phyloP scores from a whole-genome alignment of 129 eudicot genomes.

The Apium graveolens region DNA sequence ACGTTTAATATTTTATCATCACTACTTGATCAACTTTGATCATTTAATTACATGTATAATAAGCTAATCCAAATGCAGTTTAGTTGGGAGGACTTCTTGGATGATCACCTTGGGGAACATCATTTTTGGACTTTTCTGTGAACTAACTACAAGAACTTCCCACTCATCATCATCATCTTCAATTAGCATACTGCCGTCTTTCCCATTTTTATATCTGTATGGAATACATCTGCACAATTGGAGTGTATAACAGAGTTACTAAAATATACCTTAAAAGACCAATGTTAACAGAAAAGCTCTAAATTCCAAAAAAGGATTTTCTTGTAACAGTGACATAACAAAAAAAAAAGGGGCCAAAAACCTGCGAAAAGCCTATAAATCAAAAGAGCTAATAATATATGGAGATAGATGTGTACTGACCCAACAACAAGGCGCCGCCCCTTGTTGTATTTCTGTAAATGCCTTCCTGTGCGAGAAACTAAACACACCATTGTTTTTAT shows the following conservation, averaged over 20 bases:
- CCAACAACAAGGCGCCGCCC: slow-evolving; percentile 83
- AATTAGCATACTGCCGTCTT: background rate
- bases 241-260: background rate
- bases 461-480: slow-evolving; percentile 72
- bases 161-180: slow-evolving; percentile 20
- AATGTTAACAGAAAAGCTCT: no score
- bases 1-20: no score
- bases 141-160: slow-evolving; percentile 76
- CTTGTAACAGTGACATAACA: no score
- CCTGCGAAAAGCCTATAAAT: no score
- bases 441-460: slow-evolving; percentile 62
- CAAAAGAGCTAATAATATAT: no score
- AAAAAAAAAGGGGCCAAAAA: no score
- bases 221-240: slow-evolving; percentile 64
- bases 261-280: background rate
- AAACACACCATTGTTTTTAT: slow-evolving; percentile 38
- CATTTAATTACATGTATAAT: background rate
- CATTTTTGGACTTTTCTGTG: slow-evolving; percentile 71
- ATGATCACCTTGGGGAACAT: slow-evolving; percentile 86
- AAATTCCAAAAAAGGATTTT: no score
- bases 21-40: background rate
- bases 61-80: background rate
- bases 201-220: slow-evolving; percentile 42
- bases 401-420: slow-evolving; percentile 15
- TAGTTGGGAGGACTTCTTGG: no score